phyloP scores from a whole-genome alignment of 2,329 filamentous ascomycete genomes.

The Metarhizium album region DNA sequence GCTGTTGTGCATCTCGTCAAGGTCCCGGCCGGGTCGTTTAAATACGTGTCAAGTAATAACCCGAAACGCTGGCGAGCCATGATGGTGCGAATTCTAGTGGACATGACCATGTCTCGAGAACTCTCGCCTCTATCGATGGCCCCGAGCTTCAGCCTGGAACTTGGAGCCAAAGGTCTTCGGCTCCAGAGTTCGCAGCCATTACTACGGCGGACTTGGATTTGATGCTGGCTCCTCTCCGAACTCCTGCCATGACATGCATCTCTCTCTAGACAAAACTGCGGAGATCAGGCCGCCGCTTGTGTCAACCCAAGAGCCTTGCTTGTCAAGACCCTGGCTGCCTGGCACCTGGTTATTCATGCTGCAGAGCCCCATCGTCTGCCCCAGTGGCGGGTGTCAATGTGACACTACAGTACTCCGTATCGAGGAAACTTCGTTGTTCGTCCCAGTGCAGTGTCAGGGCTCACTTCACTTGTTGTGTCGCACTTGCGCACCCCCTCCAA shows the following conservation, averaged over 20 bases:
- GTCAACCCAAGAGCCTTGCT: not conserved
- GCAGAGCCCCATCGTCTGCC: constrained; percentile 3
- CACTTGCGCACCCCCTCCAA: not conserved
- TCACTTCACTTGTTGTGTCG: no score
- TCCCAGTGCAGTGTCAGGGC: not conserved
- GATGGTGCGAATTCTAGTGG: no score
- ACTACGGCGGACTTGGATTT: not conserved
- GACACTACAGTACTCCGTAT: constrained; percentile 2
- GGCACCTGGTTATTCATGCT: not conserved
- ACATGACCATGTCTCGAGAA: no score
- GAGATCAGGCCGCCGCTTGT: not conserved
- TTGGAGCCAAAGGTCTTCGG: not conserved
- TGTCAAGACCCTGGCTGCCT: not conserved
- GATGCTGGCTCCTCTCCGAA: not conserved
- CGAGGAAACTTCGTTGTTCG: not conserved
- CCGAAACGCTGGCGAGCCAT: not conserved
- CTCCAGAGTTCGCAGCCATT: not conserved
- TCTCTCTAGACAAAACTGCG: not conserved
- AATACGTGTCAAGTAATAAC: not conserved
- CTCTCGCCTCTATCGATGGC: no score
- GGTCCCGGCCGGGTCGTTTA: not conserved
- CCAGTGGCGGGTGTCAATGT: constrained; percentile 5
- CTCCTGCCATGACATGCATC: not conserved
- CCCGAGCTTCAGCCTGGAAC: not conserved
- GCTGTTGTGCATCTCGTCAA: not conserved